Conservation (phyloP, 116 monocot species). For the Trichopus zeylanicus region DNA sequence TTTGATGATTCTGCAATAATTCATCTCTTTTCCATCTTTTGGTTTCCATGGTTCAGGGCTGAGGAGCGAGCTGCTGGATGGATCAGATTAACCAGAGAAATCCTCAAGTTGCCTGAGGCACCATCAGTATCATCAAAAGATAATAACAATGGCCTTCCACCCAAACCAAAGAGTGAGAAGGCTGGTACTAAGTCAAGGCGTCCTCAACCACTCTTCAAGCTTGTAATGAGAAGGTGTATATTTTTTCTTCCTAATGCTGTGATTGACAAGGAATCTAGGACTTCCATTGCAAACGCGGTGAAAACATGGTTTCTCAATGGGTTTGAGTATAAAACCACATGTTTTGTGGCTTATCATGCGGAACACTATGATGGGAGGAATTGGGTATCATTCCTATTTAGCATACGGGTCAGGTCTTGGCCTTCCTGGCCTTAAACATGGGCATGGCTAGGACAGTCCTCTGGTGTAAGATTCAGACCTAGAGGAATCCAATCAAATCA, state of each 20-base stretch:
- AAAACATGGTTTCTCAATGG: no score
- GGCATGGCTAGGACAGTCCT: no score
- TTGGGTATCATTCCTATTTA: no score
- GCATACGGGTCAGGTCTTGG: no score
- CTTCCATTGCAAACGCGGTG: no score
- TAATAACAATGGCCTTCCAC: conserved; percentile 33
- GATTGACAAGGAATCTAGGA: not conserved
- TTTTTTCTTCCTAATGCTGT: not conserved
- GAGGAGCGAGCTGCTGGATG: conserved; percentile 99
- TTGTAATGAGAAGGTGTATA: conserved; percentile 95
- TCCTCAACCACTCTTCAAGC: conserved; percentile 93
- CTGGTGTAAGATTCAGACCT: no score
- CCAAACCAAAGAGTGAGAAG: conserved; percentile 61
- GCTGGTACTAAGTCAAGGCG: conserved; percentile 62
- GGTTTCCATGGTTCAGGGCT: conserved; percentile 46
- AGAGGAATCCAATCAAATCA: no score
- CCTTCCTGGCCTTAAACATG: no score
- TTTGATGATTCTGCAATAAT: not conserved
- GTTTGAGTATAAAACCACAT: no score
- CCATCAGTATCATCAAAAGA: conserved; percentile 82
- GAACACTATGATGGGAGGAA: no score
- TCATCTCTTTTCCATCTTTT: not conserved
- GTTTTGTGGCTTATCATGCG: no score
- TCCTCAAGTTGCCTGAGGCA: conserved; percentile 94
- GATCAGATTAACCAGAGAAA: conserved; percentile 91